A percentile compares a stretch with the other conserved stretches of the same genome.
Conservation (phyloP, 257 asterid genomes). For the Penstemon newberryi region DNA sequence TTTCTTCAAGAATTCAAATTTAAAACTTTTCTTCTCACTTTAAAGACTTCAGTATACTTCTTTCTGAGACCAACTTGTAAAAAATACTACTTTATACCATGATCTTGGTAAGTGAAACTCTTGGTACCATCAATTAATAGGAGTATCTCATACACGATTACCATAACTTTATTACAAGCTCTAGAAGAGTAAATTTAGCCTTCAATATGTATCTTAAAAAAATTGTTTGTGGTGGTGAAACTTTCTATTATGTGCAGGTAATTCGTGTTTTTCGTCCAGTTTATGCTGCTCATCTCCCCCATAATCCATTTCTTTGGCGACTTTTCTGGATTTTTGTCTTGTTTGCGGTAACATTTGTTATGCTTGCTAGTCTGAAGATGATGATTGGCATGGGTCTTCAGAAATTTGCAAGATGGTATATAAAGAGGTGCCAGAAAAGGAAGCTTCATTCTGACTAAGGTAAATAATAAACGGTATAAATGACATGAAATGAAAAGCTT, state of each 20-base stretch:
- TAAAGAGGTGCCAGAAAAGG: constrained; percentile 69
- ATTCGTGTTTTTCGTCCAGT: constrained; percentile 85
- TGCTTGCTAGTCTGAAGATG: constrained; percentile 89
- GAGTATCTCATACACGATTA: background rate
- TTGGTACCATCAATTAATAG: too few relatives aligned
- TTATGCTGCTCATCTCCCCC: constrained; percentile 85
- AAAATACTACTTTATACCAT: too few relatives aligned
- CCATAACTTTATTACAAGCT: constrained; percentile 4
- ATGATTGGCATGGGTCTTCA: constrained; percentile 85
- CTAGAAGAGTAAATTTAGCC: background rate
- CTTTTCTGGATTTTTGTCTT: constrained; percentile 68
- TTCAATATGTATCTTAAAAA: background rate
- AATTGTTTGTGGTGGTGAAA: background rate
- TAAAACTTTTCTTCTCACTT: too few relatives aligned
- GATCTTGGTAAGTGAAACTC: too few relatives aligned
- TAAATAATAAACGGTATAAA: background rate
- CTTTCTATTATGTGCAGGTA: constrained; percentile 45
- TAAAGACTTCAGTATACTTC: too few relatives aligned
- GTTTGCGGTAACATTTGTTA: constrained; percentile 67
- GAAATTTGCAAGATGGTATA: constrained; percentile 81
- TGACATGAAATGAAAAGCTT: background rate
- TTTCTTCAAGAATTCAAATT: too few relatives aligned
- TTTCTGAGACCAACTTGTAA: too few relatives aligned
- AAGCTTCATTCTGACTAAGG: constrained; percentile 76
- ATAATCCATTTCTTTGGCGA: constrained; percentile 72